phyloP scores from a whole-genome alignment of 495 filamentous ascomycete species.

The Neurospora sp. region DNA sequence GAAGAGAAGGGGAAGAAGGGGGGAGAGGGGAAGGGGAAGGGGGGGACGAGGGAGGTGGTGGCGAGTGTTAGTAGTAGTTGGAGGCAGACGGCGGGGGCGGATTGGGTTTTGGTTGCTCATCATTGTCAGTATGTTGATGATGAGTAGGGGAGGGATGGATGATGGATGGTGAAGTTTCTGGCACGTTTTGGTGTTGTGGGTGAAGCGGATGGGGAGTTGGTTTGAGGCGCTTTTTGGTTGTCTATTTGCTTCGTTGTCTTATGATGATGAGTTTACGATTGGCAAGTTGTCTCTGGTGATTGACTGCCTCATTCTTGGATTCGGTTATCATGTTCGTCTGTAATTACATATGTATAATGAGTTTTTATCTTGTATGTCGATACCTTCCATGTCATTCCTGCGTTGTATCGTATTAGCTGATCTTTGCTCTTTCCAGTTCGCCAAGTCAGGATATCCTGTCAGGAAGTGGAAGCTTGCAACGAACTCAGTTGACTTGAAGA shows the following conservation, averaged over 20 bases:
- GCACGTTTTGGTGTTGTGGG: not conserved
- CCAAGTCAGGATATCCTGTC: too few species aligned
- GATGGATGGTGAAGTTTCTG: not conserved
- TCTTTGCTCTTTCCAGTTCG: not conserved
- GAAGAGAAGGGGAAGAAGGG: slow-evolving; percentile 5
- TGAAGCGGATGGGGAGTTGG: not conserved
- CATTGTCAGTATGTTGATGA: slow-evolving; percentile 21
- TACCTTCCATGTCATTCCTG: not conserved
- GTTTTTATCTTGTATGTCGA: not conserved
- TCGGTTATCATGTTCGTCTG: not conserved
- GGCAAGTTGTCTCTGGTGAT: not conserved
- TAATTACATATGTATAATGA: not conserved
- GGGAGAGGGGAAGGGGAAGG: too few species aligned
- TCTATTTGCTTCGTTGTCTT: not conserved
- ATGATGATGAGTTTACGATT: not conserved
- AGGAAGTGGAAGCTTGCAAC: too few species aligned
- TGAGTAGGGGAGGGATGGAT: not conserved
- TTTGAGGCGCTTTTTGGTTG: not conserved
- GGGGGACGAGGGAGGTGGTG: slow-evolving; percentile 15
- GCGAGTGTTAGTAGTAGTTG: slow-evolving; percentile 16
- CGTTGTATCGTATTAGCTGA: not conserved
- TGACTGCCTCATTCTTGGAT: not conserved
- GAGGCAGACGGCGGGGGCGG: slow-evolving; percentile 28
- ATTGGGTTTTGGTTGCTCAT: slow-evolving; percentile 24
- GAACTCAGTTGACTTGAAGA: too few species aligned